Evolutionary conservation across 2,329 filamentous ascomycete genomes (phyloP).

Genomic region (Talaromyces sp.): DNA sequence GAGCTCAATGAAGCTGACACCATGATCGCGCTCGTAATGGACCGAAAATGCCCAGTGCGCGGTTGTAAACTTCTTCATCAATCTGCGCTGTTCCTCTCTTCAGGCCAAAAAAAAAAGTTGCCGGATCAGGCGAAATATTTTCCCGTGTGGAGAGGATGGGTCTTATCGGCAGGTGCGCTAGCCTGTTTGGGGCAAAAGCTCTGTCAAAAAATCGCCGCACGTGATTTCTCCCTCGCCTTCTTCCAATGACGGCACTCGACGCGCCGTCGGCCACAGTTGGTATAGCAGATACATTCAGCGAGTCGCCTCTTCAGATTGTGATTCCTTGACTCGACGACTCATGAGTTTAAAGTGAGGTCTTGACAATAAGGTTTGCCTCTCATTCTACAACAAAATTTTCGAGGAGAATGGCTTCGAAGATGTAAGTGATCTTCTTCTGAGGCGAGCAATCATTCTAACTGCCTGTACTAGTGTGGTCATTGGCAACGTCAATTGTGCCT

Average conservation of each 20-base stretch:
- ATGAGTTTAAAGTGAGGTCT: neutral
- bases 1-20: slow-evolving; percentile 56
- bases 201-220: slow-evolving; percentile 6
- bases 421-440: slow-evolving; percentile 36
- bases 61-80: slow-evolving; percentile 20
- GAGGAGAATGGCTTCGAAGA: slow-evolving; percentile 50
- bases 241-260: slow-evolving; percentile 11
- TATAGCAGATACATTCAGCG: neutral
- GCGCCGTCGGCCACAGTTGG: neutral
- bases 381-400: neutral
- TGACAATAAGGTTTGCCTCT: neutral
- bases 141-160: slow-evolving; percentile 11
- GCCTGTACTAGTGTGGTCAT: slow-evolving; percentile 58
- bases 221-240: slow-evolving; percentile 1
- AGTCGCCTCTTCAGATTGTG: neutral
- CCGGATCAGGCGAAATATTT: slow-evolving; percentile 34
- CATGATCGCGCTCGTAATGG: slow-evolving; percentile 24
- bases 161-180: slow-evolving; percentile 7
- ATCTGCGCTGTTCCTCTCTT: slow-evolving; percentile 4
- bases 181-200: slow-evolving; percentile 3
- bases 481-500: slow-evolving; percentile 74
- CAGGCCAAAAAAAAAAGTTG: slow-evolving; percentile 8
- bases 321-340: neutral
- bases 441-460: slow-evolving; percentile 3
- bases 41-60: slow-evolving; percentile 13